Percentiles rank a stretch among this genome's conserved stretches.
Evolutionary conservation across 2,329 filamentous ascomycete genomes (phyloP).

Genomic region (Alternaria consortialis): DNA sequence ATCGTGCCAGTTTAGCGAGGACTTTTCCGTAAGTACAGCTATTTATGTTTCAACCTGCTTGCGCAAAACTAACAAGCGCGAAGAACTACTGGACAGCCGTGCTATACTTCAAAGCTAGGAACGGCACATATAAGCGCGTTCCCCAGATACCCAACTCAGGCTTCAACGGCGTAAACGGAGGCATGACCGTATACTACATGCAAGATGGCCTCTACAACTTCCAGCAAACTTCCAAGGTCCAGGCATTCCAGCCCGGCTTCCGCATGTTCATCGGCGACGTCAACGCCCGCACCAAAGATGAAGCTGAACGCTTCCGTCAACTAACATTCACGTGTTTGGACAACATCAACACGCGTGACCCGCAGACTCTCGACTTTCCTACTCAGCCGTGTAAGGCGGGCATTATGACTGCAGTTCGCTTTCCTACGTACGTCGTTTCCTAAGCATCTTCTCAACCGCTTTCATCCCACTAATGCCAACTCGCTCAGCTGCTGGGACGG

Average conservation of each 20-base stretch:
- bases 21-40: conserved; percentile 27
- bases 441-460: background rate
- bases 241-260: conserved; percentile 52
- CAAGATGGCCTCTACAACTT: conserved; percentile 40
- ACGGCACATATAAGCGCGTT: conserved; percentile 40
- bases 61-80: background rate
- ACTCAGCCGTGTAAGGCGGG: conserved; percentile 51
- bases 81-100: conserved; percentile 45
- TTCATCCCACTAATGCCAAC: background rate
- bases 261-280: conserved; percentile 41
- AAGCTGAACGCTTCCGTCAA: conserved; percentile 54
- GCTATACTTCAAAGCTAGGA: conserved; percentile 44
- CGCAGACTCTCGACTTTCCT: conserved; percentile 55
- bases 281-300: conserved; percentile 39
- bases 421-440: conserved; percentile 35
- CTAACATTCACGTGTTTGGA: conserved; percentile 58
- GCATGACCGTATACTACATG: conserved; percentile 45
- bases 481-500: conserved; percentile 34
- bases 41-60: background rate
- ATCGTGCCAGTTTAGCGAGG: conserved; percentile 40
- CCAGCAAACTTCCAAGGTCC: conserved; percentile 48
- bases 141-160: conserved; percentile 36
- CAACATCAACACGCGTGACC: conserved; percentile 49
- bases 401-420: conserved; percentile 57
- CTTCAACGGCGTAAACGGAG: conserved; percentile 39